Conservation (phyloP, 192 early-diverging fungal species). For the Gonapodya sp. region DNA sequence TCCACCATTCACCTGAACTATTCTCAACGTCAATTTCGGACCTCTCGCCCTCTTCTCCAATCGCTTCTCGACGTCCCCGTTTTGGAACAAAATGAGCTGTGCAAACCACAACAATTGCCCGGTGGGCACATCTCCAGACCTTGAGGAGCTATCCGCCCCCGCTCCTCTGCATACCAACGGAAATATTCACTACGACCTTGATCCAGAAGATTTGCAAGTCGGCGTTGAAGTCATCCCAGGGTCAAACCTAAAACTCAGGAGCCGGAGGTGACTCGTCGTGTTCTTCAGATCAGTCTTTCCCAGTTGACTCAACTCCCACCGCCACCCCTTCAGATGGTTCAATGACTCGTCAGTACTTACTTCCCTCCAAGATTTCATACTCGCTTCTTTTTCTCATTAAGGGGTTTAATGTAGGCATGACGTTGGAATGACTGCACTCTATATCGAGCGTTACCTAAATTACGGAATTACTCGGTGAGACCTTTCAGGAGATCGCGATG, state of each 20-base stretch:
- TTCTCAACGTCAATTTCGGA: too few relatives aligned
- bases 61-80: too few relatives aligned
- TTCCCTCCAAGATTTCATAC: background rate
- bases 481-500: background rate
- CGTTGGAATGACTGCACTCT: background rate
- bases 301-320: too few relatives aligned
- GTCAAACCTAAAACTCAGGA: background rate
- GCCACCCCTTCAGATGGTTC: background rate
- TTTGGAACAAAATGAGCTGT: too few relatives aligned
- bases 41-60: too few relatives aligned
- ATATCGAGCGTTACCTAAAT: slow-evolving; percentile 6
- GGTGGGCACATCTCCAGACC: too few relatives aligned
- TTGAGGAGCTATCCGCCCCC: background rate
- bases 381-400: background rate
- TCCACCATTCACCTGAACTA: too few relatives aligned
- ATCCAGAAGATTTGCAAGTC: background rate
- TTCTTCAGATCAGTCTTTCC: too few relatives aligned
- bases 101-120: too few relatives aligned
- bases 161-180: background rate
- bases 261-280: background rate
- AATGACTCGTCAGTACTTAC: background rate
- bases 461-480: background rate
- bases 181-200: background rate
- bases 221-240: background rate
- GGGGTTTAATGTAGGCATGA: background rate